phyloP scores from a whole-genome alignment of 2,329 filamentous ascomycete genomes.

The Pseudophaeomoniella oleicola region DNA sequence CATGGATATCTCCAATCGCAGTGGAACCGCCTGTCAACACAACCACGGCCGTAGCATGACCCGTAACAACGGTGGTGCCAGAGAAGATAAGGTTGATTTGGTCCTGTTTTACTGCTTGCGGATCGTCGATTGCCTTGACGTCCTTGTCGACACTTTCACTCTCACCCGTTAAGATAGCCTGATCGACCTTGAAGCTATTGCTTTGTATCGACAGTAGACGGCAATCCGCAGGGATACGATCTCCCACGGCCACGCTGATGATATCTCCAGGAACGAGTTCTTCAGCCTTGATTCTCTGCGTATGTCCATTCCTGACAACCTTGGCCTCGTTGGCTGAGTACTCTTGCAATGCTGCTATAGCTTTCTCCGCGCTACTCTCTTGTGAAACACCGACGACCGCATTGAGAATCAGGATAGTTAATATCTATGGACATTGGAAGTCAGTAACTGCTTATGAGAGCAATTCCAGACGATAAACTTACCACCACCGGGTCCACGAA shows the following conservation, averaged over 20 bases:
- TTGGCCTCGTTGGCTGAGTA: slow-evolving; percentile 98
- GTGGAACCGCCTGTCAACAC: slow-evolving; percentile 80
- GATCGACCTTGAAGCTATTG: slow-evolving; percentile 94
- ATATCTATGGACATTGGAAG: slow-evolving; percentile 44
- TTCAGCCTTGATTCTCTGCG: slow-evolving; percentile 82
- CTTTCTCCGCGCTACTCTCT: slow-evolving; percentile 96
- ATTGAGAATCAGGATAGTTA: slow-evolving; percentile 93
- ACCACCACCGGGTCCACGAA: slow-evolving; percentile 94
- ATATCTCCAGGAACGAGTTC: slow-evolving; percentile 92
- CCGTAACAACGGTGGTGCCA: slow-evolving; percentile 90
- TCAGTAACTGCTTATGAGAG: slow-evolving; percentile 9
- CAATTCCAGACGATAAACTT: slow-evolving; percentile 27
- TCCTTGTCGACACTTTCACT: slow-evolving; percentile 95
- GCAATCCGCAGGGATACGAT: slow-evolving; percentile 90
- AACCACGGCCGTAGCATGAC: slow-evolving; percentile 80
- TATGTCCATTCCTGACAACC: slow-evolving; percentile 69
- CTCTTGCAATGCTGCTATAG: slow-evolving; percentile 93
- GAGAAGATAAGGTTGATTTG: slow-evolving; percentile 98
- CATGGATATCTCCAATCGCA: slow-evolving; percentile 95
- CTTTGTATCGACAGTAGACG: slow-evolving; percentile 79
- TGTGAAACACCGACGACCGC: slow-evolving; percentile 95
- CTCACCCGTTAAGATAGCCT: slow-evolving; percentile 93
- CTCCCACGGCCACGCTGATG: slow-evolving; percentile 73
- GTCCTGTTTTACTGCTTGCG: slow-evolving; percentile 87
- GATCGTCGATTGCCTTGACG: slow-evolving; percentile 52